These are phyloP conservation scores for Diplodia corticola DNA, from an alignment of 2,329 filamentous ascomycete genomes.

Conservation along the genomic window DNA sequence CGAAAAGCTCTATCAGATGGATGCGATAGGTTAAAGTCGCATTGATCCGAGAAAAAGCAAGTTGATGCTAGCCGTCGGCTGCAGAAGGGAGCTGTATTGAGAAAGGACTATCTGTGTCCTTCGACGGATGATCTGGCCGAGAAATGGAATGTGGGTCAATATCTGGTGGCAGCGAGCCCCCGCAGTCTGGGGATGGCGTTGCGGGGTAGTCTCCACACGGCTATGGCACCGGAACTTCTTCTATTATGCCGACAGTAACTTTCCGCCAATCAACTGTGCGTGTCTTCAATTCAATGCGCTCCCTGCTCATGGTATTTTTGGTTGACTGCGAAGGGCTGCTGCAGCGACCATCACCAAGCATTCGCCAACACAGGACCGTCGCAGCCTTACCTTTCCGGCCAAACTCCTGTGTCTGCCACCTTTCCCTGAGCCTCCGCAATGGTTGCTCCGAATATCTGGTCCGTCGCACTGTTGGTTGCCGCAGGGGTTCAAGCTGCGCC, in stretches of 20 bases:
- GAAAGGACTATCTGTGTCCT: too few relatives aligned
- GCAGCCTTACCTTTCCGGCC: neutral
- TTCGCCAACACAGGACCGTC: neutral
- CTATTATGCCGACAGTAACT: neutral
- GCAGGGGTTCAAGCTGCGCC: neutral
- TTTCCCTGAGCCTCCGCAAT: neutral
- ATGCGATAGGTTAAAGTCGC: too few relatives aligned
- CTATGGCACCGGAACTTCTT: neutral
- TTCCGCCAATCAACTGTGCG: neutral
- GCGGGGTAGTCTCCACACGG: conserved; percentile 4
- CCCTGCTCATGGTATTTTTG: neutral
- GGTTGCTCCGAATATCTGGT: neutral
- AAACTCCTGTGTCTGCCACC: too few relatives aligned
- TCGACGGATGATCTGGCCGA: neutral
- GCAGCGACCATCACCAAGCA: neutral
- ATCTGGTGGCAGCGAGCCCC: neutral
- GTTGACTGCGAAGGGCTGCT: neutral
- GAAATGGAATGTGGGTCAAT: neutral
- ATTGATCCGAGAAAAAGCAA: too few relatives aligned
- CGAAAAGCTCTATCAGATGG: too few relatives aligned
- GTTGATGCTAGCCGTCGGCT: too few relatives aligned
- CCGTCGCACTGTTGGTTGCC: neutral
- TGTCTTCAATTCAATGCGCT: neutral
- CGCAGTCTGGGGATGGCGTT: neutral
- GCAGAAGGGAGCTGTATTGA: too few relatives aligned